Percentiles rank a stretch among this genome's conserved stretches.
Conservation (phyloP, 345 rosid genomes). For the Streptanthus diversifolius region DNA sequence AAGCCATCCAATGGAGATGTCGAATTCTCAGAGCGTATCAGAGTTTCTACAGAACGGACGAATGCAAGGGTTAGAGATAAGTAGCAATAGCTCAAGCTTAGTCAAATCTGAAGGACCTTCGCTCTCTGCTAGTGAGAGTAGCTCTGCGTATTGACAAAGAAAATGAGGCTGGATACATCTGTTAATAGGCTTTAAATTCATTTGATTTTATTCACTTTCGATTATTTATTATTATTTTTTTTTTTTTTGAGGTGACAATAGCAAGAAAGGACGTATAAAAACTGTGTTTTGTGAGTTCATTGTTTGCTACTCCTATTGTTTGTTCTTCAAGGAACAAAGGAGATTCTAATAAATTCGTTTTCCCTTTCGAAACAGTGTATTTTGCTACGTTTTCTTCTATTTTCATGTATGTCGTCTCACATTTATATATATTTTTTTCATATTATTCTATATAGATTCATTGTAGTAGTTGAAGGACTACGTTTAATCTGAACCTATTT, state of each 20-base stretch:
- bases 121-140: constrained; percentile 59
- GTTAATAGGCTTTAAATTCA: constrained; percentile 13
- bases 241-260: neutral
- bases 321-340: constrained; percentile 26
- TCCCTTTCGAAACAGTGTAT: neutral
- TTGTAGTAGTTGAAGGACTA: neutral
- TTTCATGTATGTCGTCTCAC: neutral
- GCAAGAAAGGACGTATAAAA: neutral
- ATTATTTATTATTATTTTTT: neutral
- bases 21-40: constrained; percentile 28
- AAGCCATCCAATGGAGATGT: constrained; percentile 19
- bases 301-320: constrained; percentile 17
- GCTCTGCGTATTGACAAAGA: constrained; percentile 49
- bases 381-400: neutral
- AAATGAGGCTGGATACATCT: neutral
- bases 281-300: constrained; percentile 17
- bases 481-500: neutral
- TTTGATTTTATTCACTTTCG: constrained; percentile 1
- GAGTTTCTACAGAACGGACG: constrained; percentile 45
- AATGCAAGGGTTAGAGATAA: constrained; percentile 57
- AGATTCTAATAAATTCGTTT: constrained; percentile 1
- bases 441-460: neutral
- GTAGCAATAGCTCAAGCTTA: constrained; percentile 45
- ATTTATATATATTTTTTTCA: neutral
- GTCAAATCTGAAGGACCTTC: constrained; percentile 63